Base-by-base conservation (phyloP, 306 rosid species). In the Acacia acuminata region DNA sequence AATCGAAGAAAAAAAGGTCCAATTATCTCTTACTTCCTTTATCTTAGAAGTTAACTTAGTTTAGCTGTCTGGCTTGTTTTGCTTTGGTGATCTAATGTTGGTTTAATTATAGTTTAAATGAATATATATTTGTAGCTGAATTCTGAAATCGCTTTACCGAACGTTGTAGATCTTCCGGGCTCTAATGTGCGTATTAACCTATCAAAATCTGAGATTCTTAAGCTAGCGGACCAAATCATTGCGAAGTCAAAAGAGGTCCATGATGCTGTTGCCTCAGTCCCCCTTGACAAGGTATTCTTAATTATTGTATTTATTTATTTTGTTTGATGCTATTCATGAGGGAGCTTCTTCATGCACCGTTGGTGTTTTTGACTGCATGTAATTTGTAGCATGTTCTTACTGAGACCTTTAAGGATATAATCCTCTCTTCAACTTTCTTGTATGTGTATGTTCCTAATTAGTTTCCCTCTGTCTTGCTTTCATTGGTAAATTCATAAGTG, bases 131-230 rank as follows among this genome's bases (percentile, higher is more conserved):
- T 50, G 10, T 36, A 14, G 7, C 53, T 76, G 55, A 58, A 58
- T 22, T 11, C 53, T 76, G 55, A 58, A 76, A 58, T 30, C 55
- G 43, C 32, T 25, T 30, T 79, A 8, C n/a, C 71, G 24, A 22
- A 27, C 34, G 71, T 82, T 80, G 82, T 86, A 96, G 98, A 87
- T 90, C 94, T 93, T 84, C 96, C 82, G 4, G 96, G 94, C 82
- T 91, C 90, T 24, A 85, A 86, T 55, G 90, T 89, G 63, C 86
- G 86, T 30, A 85, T 88, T 64, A 86, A 89, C 85, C 83, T 93
- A 51, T 92, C 99, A 61, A 90, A 94, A 65, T 81, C 91, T 5
- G 94, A 93, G 91, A 92, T 96, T 90, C 87, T 90, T 74, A 94
- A 91, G 79, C 81, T 96, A 75, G 89, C 98, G 1, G 91, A 90